These are phyloP conservation scores for Arthromyces matolae DNA, from an alignment of 768 basidiomycete genomes.

Conservation along the genomic window DNA sequence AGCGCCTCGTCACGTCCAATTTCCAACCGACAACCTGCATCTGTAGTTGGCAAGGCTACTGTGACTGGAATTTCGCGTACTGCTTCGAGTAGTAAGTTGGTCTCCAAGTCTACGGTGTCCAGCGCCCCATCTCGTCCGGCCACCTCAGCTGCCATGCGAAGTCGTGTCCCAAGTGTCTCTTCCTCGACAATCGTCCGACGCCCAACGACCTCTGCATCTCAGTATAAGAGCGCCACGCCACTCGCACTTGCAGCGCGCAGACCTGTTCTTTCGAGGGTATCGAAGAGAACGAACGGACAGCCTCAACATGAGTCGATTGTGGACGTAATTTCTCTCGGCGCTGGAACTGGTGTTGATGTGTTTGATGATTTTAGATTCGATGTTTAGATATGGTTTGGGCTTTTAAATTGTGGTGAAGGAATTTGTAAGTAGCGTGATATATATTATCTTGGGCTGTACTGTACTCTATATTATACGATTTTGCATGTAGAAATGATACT, in stretches of 20 bases:
- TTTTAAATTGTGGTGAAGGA: too few species aligned
- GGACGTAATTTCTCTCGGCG: constrained; percentile 7
- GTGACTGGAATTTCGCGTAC: background rate
- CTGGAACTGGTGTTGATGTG: constrained; percentile 2
- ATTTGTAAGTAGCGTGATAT: too few species aligned
- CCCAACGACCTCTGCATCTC: constrained; percentile 10
- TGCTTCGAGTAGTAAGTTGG: background rate
- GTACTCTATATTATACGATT: background rate
- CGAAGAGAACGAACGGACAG: background rate
- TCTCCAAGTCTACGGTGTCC: background rate
- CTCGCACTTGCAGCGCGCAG: background rate
- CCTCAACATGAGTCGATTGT: too few species aligned
- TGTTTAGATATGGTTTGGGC: constrained; percentile 16
- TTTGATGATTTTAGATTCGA: constrained; percentile 25
- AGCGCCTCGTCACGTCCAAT: background rate
- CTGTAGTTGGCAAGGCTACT: background rate
- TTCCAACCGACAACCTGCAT: background rate
- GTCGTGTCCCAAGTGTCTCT: constrained; percentile 5
- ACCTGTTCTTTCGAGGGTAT: background rate
- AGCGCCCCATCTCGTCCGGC: constrained; percentile 5
- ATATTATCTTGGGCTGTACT: too few species aligned
- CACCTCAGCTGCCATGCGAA: constrained; percentile 4
- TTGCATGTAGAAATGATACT: background rate
- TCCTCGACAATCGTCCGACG: constrained; percentile 2
- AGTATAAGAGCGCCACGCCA: constrained; percentile 2